Base-by-base conservation (phyloP, 2,329 filamentous ascomycete genomes). In the Aspergillus quadrilineatus region DNA sequence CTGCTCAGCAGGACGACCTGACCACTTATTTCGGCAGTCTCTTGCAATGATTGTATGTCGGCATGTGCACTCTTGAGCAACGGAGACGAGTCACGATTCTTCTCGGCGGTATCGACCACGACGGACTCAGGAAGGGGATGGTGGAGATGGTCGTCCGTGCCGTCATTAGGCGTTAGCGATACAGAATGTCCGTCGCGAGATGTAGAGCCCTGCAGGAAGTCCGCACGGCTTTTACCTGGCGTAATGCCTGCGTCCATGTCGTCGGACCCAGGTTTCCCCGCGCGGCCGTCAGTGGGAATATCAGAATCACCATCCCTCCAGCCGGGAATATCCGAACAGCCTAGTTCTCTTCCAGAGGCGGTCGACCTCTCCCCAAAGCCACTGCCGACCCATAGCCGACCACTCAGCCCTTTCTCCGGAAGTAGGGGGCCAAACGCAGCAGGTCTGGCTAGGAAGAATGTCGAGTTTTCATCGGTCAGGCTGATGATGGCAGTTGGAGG, bases 391-490 rank as follows among this genome's bases (percentile, higher is more conserved):
- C 93, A 97, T 50, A 99, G 79, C 70, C 92, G 89, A 14, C 92
- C 92, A 68, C 90, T 96, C 61, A 97, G 76, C 28, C 94, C 93
- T 56, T 83, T 85, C 10, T 80, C 73, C 0, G 89, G 89, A 39
- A 99, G 78, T 39, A 84, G 77, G 4, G 94, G 91, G 0, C 94
- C 94, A 76, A 97, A 99, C 39, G 91, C 92, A 52, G 94, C 94
- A 58, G 94, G 94, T 48, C 94, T 84, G 43, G 94, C 92, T 54
- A 96, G 82, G 77, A 99, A 99, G 65, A 95, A 96, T 10, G 94
- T 99, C 64, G 91, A 96, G 75, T 99, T 99, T 75, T 99, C 94
- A 74, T 97, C 92, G 68, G 92, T 96, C 60, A 99, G 83, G 73
- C 90, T 96, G 71, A 99, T 97, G 67, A 95, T 89, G 47, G 94